Conservation (phyloP, 2,329 filamentous ascomycete species). For the Didymella segeticola region DNA sequence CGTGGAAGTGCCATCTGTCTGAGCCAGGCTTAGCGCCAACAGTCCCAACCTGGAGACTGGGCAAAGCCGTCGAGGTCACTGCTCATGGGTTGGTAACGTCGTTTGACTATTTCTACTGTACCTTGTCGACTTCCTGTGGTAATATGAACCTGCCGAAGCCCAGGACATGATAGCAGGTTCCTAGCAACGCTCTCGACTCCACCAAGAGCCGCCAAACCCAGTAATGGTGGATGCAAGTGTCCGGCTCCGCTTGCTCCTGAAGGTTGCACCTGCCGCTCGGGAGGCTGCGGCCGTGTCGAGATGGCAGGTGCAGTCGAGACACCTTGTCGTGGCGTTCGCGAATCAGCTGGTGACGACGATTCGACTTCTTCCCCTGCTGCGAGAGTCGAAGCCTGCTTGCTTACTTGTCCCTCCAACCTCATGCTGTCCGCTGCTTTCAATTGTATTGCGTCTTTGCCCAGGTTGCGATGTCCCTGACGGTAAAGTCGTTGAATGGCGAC, state of each 20-base stretch:
- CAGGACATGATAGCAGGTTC: no score
- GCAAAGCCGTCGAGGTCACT: neutral
- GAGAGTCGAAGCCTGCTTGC: constrained; percentile 9
- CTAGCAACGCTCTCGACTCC: neutral
- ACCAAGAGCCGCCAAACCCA: neutral
- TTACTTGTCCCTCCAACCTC: constrained; percentile 1
- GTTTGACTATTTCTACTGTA: neutral
- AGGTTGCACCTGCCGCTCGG: constrained; percentile 6
- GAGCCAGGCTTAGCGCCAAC: constrained; percentile 10
- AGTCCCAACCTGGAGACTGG: neutral
- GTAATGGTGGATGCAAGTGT: neutral
- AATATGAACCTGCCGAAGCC: no score
- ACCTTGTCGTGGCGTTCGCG: constrained; percentile 8
- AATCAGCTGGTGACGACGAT: constrained; percentile 12
- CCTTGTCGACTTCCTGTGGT: no score
- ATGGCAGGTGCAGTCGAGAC: constrained; percentile 9
- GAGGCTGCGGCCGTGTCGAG: neutral
- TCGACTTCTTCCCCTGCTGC: constrained; percentile 7
- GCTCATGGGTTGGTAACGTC: neutral
- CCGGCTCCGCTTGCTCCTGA: constrained; percentile 11
- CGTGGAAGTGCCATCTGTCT: constrained; percentile 12
- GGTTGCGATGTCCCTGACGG: constrained; percentile 64
- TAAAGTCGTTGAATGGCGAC: constrained; percentile 70
- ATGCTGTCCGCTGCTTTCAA: neutral
- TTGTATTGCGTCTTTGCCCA: constrained; percentile 3